phyloP scores from a whole-genome alignment of 345 rosid species.

The Rhizophora apiculata region DNA sequence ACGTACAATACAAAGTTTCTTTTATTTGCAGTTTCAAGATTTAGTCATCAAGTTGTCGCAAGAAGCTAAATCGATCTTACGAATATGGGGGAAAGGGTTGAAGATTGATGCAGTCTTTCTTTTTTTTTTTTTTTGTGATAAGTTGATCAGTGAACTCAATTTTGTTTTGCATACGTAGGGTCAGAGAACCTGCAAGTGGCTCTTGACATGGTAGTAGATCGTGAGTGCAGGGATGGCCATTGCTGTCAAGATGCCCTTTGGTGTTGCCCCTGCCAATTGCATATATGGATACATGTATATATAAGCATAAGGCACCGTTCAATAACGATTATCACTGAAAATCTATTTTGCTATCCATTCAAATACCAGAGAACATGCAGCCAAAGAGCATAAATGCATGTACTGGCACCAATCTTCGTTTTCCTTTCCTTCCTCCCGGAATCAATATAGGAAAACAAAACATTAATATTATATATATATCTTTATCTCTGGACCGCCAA shows the following conservation, averaged over 20 bases:
- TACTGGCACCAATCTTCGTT: too few relatives aligned
- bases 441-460: too few relatives aligned
- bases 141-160: too few relatives aligned
- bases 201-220: conserved; percentile 69
- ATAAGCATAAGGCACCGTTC: too few relatives aligned
- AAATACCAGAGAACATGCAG: background rate
- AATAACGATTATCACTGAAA: background rate
- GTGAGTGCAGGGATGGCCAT: conserved; percentile 48
- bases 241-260: conserved; percentile 57
- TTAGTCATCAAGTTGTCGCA: too few relatives aligned
- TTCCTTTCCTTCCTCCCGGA: too few relatives aligned
- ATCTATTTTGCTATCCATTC: background rate
- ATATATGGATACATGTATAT: background rate
- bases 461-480: background rate
- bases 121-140: too few relatives aligned
- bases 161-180: too few relatives aligned
- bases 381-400: background rate
- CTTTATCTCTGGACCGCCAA: conserved; percentile 42
- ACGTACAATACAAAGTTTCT: too few relatives aligned
- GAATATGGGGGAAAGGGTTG: background rate
- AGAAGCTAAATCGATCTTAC: background rate
- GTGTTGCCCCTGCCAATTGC: conserved; percentile 51
- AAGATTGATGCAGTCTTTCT: too few relatives aligned
- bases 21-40: too few relatives aligned
- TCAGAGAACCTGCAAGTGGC: conserved; percentile 56